Base-by-base conservation (phyloP, 2,329 filamentous ascomycete species). In the Aspergillus hortae region DNA sequence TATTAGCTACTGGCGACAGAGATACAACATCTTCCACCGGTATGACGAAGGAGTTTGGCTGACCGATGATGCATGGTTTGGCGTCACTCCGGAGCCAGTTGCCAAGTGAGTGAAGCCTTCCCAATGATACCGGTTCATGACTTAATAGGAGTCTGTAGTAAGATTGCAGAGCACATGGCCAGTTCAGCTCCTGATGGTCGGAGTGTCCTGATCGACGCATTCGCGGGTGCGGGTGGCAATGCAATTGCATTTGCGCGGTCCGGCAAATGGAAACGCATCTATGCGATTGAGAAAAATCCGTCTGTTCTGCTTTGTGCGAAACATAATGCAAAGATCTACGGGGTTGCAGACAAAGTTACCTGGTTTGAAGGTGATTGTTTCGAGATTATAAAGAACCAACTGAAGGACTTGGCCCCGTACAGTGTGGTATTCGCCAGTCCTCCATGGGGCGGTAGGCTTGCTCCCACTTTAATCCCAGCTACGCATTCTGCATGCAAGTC, bases 1-100 rank as follows among this genome's bases (percentile, higher is more conserved):
- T 40, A 38, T 10, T 52, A 95, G 91, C 69, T 99, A 99, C 73
- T 99, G 90, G 83, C 80, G 87, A 14, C 92, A 97, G 66, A 84
- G 94, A 54, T 86, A 94, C 69, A 87, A 85, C 48, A 89, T 99
- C 59, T 99, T 95, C 73, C 86, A 87, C 14, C 81, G 81, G 61
- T 99, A 96, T 67, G 87, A 96, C 67, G 81, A 92, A 53, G 92
- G 91, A 50, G 82, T 99, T 59, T 87, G 85, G 77, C 84, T 99
- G 79, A 99, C 95, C 0, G 86, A 95, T 68, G 87, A 92, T 73
- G 88, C 91, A 49, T 99, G 94, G 94, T 99, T 94, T 69, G 94
- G 92, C 50, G 92, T 97, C 6, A 99, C 95, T 0, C 92, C 94
- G 12, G 92, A 99, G 70, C 88, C 89, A 4, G 84, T 99, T 25